phyloP scores from a whole-genome alignment of 306 rosid species.

The Sophora flavescens region DNA sequence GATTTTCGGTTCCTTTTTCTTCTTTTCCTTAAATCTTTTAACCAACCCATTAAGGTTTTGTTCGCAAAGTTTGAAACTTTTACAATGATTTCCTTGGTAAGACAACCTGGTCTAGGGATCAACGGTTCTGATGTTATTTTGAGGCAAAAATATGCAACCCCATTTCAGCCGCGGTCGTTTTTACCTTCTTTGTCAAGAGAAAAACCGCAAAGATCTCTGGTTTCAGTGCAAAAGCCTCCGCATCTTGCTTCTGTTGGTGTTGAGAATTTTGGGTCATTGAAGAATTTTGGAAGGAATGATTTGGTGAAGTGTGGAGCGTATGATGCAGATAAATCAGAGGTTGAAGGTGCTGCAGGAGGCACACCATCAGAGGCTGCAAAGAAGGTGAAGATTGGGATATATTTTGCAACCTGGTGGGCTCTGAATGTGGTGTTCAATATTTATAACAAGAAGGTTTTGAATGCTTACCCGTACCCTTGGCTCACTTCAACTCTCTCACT shows the following conservation, averaged over 20 bases:
- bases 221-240: constrained; percentile 60
- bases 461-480: constrained; percentile 98
- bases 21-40: constrained; percentile 16
- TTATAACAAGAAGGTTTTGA: constrained; percentile 96
- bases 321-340: constrained; percentile 75
- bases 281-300: constrained; percentile 39
- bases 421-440: constrained; percentile 96
- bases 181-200: constrained; percentile 40
- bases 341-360: constrained; percentile 46
- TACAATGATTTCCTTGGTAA: constrained; percentile 54
- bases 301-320: constrained; percentile 69
- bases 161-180: constrained; percentile 39
- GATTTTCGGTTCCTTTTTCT: neutral
- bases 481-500: constrained; percentile 94
- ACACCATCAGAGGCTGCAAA: constrained; percentile 67
- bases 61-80: constrained; percentile 44
- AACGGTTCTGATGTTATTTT: constrained; percentile 46
- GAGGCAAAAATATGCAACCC: constrained; percentile 46
- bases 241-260: constrained; percentile 58
- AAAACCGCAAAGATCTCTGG: constrained; percentile 24
- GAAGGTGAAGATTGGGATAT: constrained; percentile 87
- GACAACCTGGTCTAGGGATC: constrained; percentile 54
- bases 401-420: constrained; percentile 98
- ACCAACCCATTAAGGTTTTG: constrained; percentile 38
- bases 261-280: constrained; percentile 43